These are phyloP conservation scores for Kregervanrija pseudodelftensis DNA, from an alignment of 805 yeast genomes.

Conservation along the genomic window DNA sequence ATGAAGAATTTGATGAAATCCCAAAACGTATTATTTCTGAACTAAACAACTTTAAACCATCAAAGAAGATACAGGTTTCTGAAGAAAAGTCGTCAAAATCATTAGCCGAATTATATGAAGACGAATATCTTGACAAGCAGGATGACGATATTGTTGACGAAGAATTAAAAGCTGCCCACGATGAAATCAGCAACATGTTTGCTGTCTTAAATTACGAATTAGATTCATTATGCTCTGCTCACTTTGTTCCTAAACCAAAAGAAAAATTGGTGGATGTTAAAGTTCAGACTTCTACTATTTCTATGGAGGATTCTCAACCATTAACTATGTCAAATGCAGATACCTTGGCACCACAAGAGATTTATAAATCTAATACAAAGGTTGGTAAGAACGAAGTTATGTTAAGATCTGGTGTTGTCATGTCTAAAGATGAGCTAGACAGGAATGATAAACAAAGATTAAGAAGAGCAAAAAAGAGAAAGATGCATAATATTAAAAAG, in stretches of 20 bases:
- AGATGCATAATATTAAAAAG: constrained; percentile 32
- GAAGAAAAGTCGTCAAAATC: constrained; percentile 83
- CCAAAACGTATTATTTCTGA: constrained; percentile 66
- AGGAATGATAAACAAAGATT: constrained; percentile 82
- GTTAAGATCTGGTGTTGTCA: constrained; percentile 69
- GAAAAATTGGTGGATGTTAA: constrained; percentile 74
- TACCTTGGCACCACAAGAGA: constrained; percentile 91
- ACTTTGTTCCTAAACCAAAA: constrained; percentile 86
- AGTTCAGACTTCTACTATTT: constrained; percentile 72
- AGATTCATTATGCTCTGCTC: constrained; percentile 90
- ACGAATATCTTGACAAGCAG: constrained; percentile 46
- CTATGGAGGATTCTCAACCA: constrained; percentile 97
- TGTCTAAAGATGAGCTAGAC: constrained; percentile 73
- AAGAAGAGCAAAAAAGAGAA: constrained; percentile 81
- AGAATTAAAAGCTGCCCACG: constrained; percentile 64
- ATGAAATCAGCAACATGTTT: constrained; percentile 66
- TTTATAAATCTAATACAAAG: constrained; percentile 48
- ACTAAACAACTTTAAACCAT: constrained; percentile 52
- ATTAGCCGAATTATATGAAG: constrained; percentile 87
- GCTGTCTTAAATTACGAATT: constrained; percentile 58
- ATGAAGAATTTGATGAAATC: constrained; percentile 75
- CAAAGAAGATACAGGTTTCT: constrained; percentile 55
- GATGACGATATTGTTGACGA: constrained; percentile 40
- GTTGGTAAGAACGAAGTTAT: constrained; percentile 52
- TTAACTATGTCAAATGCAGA: constrained; percentile 65